Conservation (phyloP, 2,329 filamentous ascomycete genomes). For the Monilinia vaccinii-corymbosi region DNA sequence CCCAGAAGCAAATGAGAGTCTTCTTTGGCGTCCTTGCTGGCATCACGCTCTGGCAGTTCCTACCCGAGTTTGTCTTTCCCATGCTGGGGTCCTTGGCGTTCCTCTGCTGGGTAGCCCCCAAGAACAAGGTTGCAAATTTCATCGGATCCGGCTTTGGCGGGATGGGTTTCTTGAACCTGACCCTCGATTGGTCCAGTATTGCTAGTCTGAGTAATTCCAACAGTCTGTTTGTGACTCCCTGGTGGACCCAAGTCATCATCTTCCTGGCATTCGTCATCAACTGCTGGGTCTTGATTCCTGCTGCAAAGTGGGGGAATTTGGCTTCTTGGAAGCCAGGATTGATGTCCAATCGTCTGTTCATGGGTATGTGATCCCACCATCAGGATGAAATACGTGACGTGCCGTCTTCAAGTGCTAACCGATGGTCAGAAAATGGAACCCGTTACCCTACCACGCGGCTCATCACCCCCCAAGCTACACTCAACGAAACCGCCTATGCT, state of each 20-base stretch:
- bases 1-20: constrained; percentile 45
- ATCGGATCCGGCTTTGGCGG: constrained; percentile 51
- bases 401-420: neutral
- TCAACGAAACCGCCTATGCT: constrained; percentile 35
- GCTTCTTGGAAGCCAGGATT: constrained; percentile 42
- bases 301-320: constrained; percentile 48
- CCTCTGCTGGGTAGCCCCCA: constrained; percentile 54
- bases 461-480: constrained; percentile 28
- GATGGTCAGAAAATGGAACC: constrained; percentile 26
- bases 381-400: too few relatives aligned
- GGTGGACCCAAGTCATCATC: constrained; percentile 49
- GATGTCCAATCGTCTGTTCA: constrained; percentile 49
- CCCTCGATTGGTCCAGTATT: constrained; percentile 52
- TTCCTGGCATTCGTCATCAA: constrained; percentile 46
- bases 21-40: constrained; percentile 46
- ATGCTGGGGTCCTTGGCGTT: constrained; percentile 52
- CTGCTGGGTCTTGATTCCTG: constrained; percentile 49
- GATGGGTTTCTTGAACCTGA: constrained; percentile 52
- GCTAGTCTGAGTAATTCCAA: constrained; percentile 34
- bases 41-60: constrained; percentile 51
- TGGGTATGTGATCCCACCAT: constrained; percentile 27
- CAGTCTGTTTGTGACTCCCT: constrained; percentile 46
- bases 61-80: constrained; percentile 52
- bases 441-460: constrained; percentile 30
- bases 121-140: constrained; percentile 49